These are phyloP conservation scores for Trametes cingulata DNA, from an alignment of 768 basidiomycete species.

Conservation along the genomic window DNA sequence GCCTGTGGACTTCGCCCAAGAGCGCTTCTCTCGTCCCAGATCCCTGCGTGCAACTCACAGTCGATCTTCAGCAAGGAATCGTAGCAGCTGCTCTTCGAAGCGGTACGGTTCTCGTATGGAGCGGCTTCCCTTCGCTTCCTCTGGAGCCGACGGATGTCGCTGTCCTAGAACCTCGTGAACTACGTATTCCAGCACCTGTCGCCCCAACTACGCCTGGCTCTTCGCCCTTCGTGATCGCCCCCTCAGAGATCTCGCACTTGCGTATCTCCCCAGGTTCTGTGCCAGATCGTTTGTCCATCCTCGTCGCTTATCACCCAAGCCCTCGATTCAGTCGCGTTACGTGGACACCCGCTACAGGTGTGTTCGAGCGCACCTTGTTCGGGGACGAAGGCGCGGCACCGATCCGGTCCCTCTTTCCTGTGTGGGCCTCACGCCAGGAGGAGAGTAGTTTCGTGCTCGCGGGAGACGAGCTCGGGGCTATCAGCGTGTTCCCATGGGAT, in stretches of 20 bases:
- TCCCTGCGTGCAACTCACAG: constrained; percentile 51
- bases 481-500: constrained; percentile 62
- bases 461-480: constrained; percentile 66
- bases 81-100: constrained; percentile 54
- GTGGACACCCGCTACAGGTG: constrained; percentile 34
- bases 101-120: constrained; percentile 62
- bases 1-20: constrained; percentile 63
- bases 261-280: constrained; percentile 1
- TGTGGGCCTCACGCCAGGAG: constrained; percentile 40
- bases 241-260: constrained; percentile 7
- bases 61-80: constrained; percentile 43
- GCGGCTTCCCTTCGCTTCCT: constrained; percentile 37
- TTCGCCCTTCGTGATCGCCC: neutral
- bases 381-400: constrained; percentile 53
- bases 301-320: constrained; percentile 54
- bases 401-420: constrained; percentile 52
- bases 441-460: constrained; percentile 55
- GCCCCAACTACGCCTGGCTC: constrained; percentile 1
- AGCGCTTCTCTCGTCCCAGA: constrained; percentile 42
- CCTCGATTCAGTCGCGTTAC: constrained; percentile 53
- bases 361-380: constrained; percentile 43
- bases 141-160: constrained; percentile 9
- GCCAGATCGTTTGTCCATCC: constrained; percentile 33
- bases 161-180: constrained; percentile 11
- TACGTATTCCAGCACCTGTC: constrained; percentile 19